Percentiles rank a stretch among this genome's conserved stretches.
These are phyloP conservation scores for Pseudoneurospora amorphoporcata DNA, from an alignment of 495 filamentous ascomycete species.

Conservation along the genomic window DNA sequence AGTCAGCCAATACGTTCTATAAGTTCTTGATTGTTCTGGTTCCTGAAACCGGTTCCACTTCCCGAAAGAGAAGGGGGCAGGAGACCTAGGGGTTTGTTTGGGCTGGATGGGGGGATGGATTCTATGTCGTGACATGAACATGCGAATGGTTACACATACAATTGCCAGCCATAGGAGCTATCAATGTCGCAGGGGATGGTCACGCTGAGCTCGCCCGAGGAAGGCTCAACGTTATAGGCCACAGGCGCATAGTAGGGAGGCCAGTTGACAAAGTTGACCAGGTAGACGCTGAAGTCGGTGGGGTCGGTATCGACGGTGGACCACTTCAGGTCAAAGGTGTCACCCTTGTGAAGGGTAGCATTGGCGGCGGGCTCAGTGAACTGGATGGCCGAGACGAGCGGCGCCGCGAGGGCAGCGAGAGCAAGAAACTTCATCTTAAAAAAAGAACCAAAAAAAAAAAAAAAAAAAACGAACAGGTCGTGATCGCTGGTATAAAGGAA, in stretches of 20 bases:
- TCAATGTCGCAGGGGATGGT: slow-evolving; percentile 32
- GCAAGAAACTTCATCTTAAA: slow-evolving; percentile 18
- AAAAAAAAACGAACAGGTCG: not conserved
- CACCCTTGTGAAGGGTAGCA: slow-evolving; percentile 29
- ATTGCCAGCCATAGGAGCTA: slow-evolving; percentile 34
- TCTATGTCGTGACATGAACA: not conserved
- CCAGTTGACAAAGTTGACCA: slow-evolving; percentile 42
- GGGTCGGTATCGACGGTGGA: slow-evolving; percentile 38
- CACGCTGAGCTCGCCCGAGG: slow-evolving; percentile 21
- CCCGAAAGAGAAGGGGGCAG: not conserved
- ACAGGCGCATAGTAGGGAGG: slow-evolving; percentile 33
- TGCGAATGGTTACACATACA: slow-evolving; percentile 13
- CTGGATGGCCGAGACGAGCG: slow-evolving; percentile 23
- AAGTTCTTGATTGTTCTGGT: not conserved
- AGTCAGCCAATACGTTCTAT: not conserved
- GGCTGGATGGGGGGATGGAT: not conserved
- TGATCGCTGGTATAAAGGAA: not conserved
- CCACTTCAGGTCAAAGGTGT: slow-evolving; percentile 27
- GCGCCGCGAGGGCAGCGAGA: slow-evolving; percentile 19
- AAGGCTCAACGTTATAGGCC: slow-evolving; percentile 25
- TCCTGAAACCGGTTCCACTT: not conserved
- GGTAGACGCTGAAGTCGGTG: slow-evolving; percentile 30
- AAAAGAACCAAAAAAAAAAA: not conserved
- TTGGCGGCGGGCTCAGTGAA: slow-evolving; percentile 18
- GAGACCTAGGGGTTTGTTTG: not conserved